phyloP scores from a whole-genome alignment of 306 rosid species.

The Oemleria cerasiformis region DNA sequence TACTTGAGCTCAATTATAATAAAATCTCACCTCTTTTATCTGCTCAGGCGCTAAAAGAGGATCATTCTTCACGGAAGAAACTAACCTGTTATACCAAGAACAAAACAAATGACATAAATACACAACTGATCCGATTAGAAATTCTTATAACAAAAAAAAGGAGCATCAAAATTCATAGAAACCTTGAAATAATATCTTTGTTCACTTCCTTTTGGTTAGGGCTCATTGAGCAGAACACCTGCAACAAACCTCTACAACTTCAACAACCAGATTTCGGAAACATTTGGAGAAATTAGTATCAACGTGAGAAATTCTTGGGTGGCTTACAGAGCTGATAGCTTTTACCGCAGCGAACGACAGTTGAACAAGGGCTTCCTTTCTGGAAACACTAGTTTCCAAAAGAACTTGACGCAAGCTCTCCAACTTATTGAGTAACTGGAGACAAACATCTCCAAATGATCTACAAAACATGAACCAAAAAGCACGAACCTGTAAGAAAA shows the following conservation, averaged over 20 bases:
- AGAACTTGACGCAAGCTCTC: constrained; percentile 45
- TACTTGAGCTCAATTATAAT: constrained; percentile 19
- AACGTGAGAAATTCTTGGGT: background rate
- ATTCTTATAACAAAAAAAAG: constrained; percentile 3
- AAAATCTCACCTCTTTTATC: constrained; percentile 63
- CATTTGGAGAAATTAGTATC: background rate
- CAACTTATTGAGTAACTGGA: constrained; percentile 39
- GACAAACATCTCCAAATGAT: constrained; percentile 63
- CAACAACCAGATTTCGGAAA: constrained; percentile 4
- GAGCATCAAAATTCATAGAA: background rate
- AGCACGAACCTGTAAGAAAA: background rate
- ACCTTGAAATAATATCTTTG: constrained; percentile 57
- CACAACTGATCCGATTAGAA: constrained; percentile 16
- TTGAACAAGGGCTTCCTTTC: constrained; percentile 47
- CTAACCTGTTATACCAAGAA: constrained; percentile 47
- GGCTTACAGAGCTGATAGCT: constrained; percentile 64
- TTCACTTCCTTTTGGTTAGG: constrained; percentile 42
- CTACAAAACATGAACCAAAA: constrained; percentile 48
- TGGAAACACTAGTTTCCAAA: constrained; percentile 27
- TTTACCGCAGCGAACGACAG: constrained; percentile 44
- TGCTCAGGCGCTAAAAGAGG: constrained; percentile 49
- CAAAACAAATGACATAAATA: constrained; percentile 31
- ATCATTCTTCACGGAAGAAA: constrained; percentile 48
- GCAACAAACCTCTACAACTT: constrained; percentile 19
- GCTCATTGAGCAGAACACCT: constrained; percentile 68